phyloP scores from a whole-genome alignment of 371 early-diverging fungal species.

The Mucor piriformis region DNA sequence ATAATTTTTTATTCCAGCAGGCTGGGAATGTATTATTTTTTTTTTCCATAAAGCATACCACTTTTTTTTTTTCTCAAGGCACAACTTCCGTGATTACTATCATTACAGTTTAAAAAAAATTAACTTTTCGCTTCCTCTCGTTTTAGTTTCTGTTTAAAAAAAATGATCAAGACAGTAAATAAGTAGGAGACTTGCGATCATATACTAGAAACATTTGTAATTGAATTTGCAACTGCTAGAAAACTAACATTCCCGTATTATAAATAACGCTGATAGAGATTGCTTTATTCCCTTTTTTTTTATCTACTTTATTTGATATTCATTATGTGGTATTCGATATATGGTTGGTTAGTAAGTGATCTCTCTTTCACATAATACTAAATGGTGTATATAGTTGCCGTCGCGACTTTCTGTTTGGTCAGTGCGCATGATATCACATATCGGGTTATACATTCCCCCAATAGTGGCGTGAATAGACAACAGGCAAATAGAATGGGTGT shows the following conservation, averaged over 20 bases:
- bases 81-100: too few species aligned
- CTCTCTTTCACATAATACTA: too few species aligned
- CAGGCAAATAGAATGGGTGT: slow-evolving; percentile 23
- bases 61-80: neutral
- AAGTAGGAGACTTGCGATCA: too few species aligned
- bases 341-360: neutral
- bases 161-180: too few species aligned
- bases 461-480: neutral
- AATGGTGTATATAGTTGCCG: neutral
- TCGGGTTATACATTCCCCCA: slow-evolving; percentile 1
- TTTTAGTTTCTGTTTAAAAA: too few species aligned
- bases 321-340: neutral
- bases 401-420: neutral
- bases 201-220: neutral
- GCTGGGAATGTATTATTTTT: slow-evolving; percentile 1
- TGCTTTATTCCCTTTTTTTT: neutral
- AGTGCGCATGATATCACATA: neutral
- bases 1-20: slow-evolving; percentile 7
- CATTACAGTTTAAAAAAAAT: too few species aligned
- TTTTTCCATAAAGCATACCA: slow-evolving; percentile 3
- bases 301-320: neutral
- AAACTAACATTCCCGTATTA: neutral
- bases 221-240: neutral
- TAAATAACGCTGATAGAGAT: too few species aligned
- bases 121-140: too few species aligned